Base-by-base conservation (phyloP, 164 flowering plant genomes). In the Vitis rupestris region DNA sequence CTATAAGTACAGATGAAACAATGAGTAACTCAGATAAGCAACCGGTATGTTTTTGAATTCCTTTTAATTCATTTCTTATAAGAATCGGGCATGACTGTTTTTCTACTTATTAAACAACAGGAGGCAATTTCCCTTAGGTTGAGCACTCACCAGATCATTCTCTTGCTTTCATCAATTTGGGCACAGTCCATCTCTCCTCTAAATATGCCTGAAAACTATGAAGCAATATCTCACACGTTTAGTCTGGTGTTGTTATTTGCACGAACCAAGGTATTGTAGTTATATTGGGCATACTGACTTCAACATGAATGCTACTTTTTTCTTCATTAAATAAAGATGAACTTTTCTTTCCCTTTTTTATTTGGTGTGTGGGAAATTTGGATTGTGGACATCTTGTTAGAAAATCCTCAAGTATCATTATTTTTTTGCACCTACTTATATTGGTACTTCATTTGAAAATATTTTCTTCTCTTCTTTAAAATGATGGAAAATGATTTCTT, bases 221-320 rank as follows among this genome's bases (percentile, higher is more conserved):
- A 85, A 79, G 93, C 96, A 61, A 90, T 90, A 69, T 86, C 90
- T 75, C 88, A 87, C 74, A 90, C 93, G 14, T 88, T 78, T 79
- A 79, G 91, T 76, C 61, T 90, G 70, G 84, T 87, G 61, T 68
- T 88, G 73, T 78, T 59, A 56, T 56, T 65, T 66, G 70, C 65
- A 30, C 50, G 65, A 44, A 65, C 52, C 59, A 72, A 72, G 75
- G 70, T 72, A 65, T 59, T 37, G 50, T 14, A 6, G 44, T 31
- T 31, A 31, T 31, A 37, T 37, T 37, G 44, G 44, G 27, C 4
- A 37, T 37, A 0, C 44, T 37, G 7, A 6, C 44, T 37, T 6
- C 44, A 37, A 0, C 44, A 3, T 55, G 51, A 23, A 12, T 7
- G 12, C 14, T 23, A 11, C 9, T 65, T 12, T 11, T 13, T 47